phyloP scores from a whole-genome alignment of 2,329 filamentous ascomycete genomes.

The Trichoderma hamatum region DNA sequence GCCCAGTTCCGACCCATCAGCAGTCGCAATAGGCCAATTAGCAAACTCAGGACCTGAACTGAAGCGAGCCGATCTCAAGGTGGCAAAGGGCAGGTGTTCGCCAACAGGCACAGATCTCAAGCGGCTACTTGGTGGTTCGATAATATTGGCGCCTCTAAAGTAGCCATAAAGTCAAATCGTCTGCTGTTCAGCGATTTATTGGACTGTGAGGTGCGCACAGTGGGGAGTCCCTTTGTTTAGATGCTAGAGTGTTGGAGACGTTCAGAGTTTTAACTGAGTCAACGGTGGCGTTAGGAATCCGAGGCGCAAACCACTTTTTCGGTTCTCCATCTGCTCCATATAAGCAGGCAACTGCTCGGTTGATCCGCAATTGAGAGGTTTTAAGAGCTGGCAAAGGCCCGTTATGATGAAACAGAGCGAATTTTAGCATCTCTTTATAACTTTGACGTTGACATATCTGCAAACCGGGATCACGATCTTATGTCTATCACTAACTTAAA shows the following conservation, averaged over 20 bases:
- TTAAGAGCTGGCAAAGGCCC: background rate
- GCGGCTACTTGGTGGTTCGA: background rate
- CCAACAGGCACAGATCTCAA: background rate
- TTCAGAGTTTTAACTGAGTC: background rate
- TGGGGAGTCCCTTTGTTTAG: background rate
- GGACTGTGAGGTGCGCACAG: background rate
- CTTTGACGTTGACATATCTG: background rate
- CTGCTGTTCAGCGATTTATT: background rate
- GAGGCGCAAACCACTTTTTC: background rate
- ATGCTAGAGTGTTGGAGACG: background rate
- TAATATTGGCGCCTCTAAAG: background rate
- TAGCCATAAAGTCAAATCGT: background rate
- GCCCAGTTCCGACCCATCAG: background rate
- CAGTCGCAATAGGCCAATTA: background rate
- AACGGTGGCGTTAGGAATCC: background rate
- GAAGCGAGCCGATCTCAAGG: constrained; percentile 28
- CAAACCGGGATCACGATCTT: background rate
- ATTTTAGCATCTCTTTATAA: background rate
- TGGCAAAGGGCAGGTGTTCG: constrained; percentile 26
- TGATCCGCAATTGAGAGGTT: background rate
- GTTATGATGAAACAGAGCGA: background rate
- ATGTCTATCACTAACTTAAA: background rate
- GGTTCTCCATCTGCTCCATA: background rate
- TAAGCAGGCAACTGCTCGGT: background rate
- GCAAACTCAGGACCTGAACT: constrained; percentile 13